Percentiles rank a stretch among this genome's conserved stretches.
These are phyloP conservation scores for Onygenales sp. DNA, from an alignment of 2,329 filamentous ascomycete genomes.

Conservation along the genomic window DNA sequence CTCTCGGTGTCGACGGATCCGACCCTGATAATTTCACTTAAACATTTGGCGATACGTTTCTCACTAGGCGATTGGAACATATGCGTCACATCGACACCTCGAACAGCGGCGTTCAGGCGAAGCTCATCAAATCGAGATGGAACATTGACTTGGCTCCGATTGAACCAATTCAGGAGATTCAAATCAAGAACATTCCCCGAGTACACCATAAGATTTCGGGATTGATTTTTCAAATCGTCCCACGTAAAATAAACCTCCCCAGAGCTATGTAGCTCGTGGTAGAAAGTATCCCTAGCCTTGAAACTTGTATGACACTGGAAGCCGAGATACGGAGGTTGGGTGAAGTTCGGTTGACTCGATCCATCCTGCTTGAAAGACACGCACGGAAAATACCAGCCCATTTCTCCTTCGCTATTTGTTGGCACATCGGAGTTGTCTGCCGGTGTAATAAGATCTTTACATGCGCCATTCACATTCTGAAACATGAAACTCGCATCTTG, in stretches of 20 bases:
- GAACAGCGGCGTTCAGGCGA: constrained; percentile 59
- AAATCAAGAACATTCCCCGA: constrained; percentile 89
- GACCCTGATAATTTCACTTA: constrained; percentile 90
- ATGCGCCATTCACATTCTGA: constrained; percentile 95
- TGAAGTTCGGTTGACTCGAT: constrained; percentile 65
- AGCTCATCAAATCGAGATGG: constrained; percentile 73
- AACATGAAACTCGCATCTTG: constrained; percentile 94
- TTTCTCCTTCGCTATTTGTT: constrained; percentile 58
- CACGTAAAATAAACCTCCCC: constrained; percentile 95
- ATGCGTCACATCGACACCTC: constrained; percentile 81
- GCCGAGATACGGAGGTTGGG: constrained; percentile 66
- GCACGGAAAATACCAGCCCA: constrained; percentile 98
- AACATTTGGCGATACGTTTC: constrained; percentile 74
- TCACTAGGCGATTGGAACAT: constrained; percentile 70
- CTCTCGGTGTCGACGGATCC: constrained; percentile 93
- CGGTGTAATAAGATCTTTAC: constrained; percentile 77
- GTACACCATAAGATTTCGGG: constrained; percentile 87
- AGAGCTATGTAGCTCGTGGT: constrained; percentile 51
- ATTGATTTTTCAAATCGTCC: constrained; percentile 82
- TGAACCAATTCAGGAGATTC: constrained; percentile 82
- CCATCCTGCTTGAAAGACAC: constrained; percentile 88
- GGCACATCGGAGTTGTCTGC: constrained; percentile 67
- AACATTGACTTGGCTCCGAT: constrained; percentile 65
- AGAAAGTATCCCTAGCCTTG: constrained; percentile 63
- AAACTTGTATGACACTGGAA: constrained; percentile 80